Percentiles rank a stretch among this genome's conserved stretches.
These are phyloP conservation scores for Mucor plumbeus DNA, from an alignment of 371 early-diverging fungal species.

Conservation along the genomic window DNA sequence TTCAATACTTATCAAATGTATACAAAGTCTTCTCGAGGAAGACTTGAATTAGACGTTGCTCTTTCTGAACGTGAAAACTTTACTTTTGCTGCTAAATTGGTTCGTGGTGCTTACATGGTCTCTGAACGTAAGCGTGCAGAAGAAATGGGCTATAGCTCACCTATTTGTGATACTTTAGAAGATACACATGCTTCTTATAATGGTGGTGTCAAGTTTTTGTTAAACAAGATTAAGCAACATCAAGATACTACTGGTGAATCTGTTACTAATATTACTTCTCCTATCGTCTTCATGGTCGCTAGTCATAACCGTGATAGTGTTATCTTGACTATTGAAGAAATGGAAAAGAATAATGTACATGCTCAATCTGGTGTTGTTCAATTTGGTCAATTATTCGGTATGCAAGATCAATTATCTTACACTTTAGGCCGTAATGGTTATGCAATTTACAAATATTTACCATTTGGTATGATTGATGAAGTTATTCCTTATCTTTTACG, in stretches of 20 bases:
- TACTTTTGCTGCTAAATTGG: constrained; percentile 89
- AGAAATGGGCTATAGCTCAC: constrained; percentile 71
- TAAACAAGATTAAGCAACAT: constrained; percentile 57
- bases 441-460: constrained; percentile 89
- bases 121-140: constrained; percentile 83
- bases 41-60: constrained; percentile 75
- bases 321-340: constrained; percentile 64
- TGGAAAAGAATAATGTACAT: constrained; percentile 66
- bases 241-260: constrained; percentile 34
- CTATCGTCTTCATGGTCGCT: constrained; percentile 84
- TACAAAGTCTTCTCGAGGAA: constrained; percentile 71
- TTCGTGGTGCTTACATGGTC: constrained; percentile 94
- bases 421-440: constrained; percentile 80
- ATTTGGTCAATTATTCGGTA: constrained; percentile 94
- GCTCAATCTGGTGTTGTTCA: constrained; percentile 72
- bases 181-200: constrained; percentile 90
- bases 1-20: constrained; percentile 93
- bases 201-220: constrained; percentile 74
- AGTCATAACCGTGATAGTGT: constrained; percentile 91
- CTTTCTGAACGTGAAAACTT: constrained; percentile 72
- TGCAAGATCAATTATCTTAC: constrained; percentile 84
- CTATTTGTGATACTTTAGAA: constrained; percentile 82
- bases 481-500: constrained; percentile 94
- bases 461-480: constrained; percentile 84
- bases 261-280: constrained; percentile 44